Evolutionary conservation across 2,329 filamentous ascomycete species (phyloP).

Genomic region (Rutstroemia sp.): DNA sequence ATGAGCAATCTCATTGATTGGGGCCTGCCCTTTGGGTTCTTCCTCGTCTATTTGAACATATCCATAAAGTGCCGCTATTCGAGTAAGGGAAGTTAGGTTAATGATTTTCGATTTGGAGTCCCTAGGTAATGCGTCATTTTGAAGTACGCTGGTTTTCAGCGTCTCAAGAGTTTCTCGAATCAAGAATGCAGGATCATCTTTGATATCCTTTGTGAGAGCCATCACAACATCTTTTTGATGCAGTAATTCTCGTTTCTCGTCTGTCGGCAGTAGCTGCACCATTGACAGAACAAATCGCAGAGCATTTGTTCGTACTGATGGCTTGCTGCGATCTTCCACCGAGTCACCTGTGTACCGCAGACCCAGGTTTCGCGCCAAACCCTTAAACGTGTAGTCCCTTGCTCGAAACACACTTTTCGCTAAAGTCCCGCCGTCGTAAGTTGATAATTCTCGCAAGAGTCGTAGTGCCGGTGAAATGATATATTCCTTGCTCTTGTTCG

Average conservation of each 20-base stretch:
- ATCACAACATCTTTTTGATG: slow-evolving; percentile 63
- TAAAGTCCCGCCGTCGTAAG: slow-evolving; percentile 76
- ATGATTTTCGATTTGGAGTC: slow-evolving; percentile 69
- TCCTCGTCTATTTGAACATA: slow-evolving; percentile 45
- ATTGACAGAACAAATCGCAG: slow-evolving; percentile 74
- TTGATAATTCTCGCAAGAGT: slow-evolving; percentile 76
- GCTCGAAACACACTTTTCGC: slow-evolving; percentile 72
- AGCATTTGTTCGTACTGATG: slow-evolving; percentile 77
- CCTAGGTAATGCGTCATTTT: slow-evolving; percentile 65
- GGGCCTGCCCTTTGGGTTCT: slow-evolving; percentile 34
- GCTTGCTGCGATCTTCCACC: slow-evolving; percentile 58
- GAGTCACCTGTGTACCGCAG: slow-evolving; percentile 53
- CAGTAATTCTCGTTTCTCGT: slow-evolving; percentile 75
- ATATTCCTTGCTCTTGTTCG: slow-evolving; percentile 76
- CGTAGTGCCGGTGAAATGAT: slow-evolving; percentile 84
- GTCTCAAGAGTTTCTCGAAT: slow-evolving; percentile 67
- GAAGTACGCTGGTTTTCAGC: slow-evolving; percentile 63
- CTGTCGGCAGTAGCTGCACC: slow-evolving; percentile 68
- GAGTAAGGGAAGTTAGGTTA: slow-evolving; percentile 64
- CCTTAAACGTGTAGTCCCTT: slow-evolving; percentile 71
- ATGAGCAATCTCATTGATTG: slow-evolving; percentile 64
- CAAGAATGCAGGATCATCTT: slow-evolving; percentile 68
- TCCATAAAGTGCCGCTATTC: slow-evolving; percentile 65
- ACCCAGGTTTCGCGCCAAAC: slow-evolving; percentile 72
- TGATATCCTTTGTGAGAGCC: slow-evolving; percentile 67